These are phyloP conservation scores for Cunninghamia lanceolata DNA, from an alignment of 75 land plant species.

Conservation along the genomic window DNA sequence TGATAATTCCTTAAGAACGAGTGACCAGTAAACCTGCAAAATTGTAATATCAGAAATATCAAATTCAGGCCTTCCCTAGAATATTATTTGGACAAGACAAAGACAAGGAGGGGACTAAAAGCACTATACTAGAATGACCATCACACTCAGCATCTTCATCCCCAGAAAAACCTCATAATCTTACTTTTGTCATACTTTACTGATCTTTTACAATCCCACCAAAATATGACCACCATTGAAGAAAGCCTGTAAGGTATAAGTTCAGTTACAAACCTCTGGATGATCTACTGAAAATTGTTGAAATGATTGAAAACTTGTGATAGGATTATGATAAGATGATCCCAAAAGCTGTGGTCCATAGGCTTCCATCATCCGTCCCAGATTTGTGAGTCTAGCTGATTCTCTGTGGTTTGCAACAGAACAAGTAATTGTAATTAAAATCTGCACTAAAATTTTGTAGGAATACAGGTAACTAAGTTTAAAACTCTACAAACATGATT, in stretches of 20 bases:
- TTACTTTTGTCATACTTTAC: background rate
- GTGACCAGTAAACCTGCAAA: conserved; percentile 67
- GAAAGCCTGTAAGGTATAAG: background rate
- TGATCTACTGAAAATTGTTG: conserved; percentile 67
- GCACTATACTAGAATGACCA: background rate
- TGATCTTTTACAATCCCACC: background rate
- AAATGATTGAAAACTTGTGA: conserved; percentile 60
- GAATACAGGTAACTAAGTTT: background rate
- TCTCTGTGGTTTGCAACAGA: conserved; percentile 39
- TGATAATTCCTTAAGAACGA: conserved; percentile 64
- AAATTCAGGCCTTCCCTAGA: background rate
- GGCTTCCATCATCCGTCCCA: conserved; percentile 67
- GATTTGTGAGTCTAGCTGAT: conserved; percentile 54
- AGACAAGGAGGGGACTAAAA: background rate
- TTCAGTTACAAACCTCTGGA: conserved; percentile 25
- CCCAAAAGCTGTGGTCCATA: conserved; percentile 76
- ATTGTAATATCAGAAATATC: background rate
- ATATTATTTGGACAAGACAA: background rate
- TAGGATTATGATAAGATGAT: conserved; percentile 61
- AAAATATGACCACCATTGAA: background rate
- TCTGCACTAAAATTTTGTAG: background rate
- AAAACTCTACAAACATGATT: background rate
- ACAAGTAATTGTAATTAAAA: background rate
- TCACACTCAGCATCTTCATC: background rate
- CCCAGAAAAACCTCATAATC: background rate